phyloP scores from a whole-genome alignment of 2,329 filamentous ascomycete genomes.

The Phyllosticta citriasiana region DNA sequence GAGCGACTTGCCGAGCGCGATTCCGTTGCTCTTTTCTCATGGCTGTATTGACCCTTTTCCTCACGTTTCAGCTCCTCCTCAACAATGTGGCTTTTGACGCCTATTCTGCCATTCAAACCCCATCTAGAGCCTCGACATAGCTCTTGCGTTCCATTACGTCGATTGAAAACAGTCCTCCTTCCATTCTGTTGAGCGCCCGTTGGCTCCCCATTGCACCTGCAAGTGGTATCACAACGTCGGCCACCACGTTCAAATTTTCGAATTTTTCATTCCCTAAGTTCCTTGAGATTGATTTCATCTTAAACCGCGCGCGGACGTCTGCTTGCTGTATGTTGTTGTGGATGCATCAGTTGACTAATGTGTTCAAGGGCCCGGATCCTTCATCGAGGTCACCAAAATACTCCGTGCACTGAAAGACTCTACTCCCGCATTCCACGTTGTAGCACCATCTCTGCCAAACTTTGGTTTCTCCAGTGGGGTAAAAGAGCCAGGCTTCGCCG shows the following conservation, averaged over 20 bases:
- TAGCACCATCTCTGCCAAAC: slow-evolving; percentile 46
- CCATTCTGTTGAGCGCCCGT: too few species aligned
- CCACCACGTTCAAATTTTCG: too few species aligned
- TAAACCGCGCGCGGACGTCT: not conserved
- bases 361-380: slow-evolving; percentile 54
- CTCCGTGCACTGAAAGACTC: slow-evolving; percentile 37
- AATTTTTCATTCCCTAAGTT: too few species aligned
- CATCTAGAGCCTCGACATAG: slow-evolving; percentile 2
- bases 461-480: slow-evolving; percentile 45
- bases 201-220: too few species aligned
- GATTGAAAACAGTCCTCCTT: too few species aligned
- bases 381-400: slow-evolving; percentile 56
- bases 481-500: slow-evolving; percentile 45
- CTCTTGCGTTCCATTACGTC: slow-evolving; percentile 13
- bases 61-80: not conserved
- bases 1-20: slow-evolving; percentile 41
- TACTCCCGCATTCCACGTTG: slow-evolving; percentile 41
- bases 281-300: not conserved
- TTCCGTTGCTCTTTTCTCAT: slow-evolving; percentile 59
- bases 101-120: not conserved
- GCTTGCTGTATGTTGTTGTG: slow-evolving; percentile 11
- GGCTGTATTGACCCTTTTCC: slow-evolving; percentile 37
- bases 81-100: not conserved
- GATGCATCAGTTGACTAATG: not conserved
- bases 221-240: too few species aligned